phyloP scores from a whole-genome alignment of 441 rosid species.

The Erodium moschatum region DNA sequence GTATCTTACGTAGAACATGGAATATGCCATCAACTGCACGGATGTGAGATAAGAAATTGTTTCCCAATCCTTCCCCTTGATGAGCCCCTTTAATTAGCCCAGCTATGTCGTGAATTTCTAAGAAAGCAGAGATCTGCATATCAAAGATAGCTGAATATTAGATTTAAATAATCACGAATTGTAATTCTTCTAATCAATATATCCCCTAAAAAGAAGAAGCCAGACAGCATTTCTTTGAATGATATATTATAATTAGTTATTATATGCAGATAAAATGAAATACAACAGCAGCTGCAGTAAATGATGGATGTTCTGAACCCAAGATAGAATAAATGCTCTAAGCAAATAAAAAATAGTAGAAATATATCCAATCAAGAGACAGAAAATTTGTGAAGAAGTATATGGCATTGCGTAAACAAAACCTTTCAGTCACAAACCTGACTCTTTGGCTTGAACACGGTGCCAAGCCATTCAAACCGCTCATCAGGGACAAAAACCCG shows the following conservation, averaged over 20 bases:
- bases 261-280: background rate
- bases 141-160: slow-evolving; percentile 7
- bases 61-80: slow-evolving; percentile 94
- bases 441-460: slow-evolving; percentile 69
- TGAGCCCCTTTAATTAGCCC: slow-evolving; percentile 97
- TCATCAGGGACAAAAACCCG: slow-evolving; percentile 88
- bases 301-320: background rate
- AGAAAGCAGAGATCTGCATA: slow-evolving; percentile 73
- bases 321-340: background rate
- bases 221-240: background rate
- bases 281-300: background rate
- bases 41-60: slow-evolving; percentile 90
- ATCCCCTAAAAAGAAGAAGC: background rate
- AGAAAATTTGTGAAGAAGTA: background rate
- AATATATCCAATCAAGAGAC: background rate
- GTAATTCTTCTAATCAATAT: slow-evolving; percentile 1
- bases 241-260: background rate
- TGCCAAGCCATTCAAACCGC: slow-evolving; percentile 92
- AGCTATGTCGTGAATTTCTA: slow-evolving; percentile 98
- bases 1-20: slow-evolving; percentile 78
- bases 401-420: background rate
- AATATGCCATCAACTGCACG: slow-evolving; percentile 99
- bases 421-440: slow-evolving; percentile 36
- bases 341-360: background rate
- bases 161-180: background rate